Conservation (phyloP, 768 basidiomycete species). For the Daedalea quercina region DNA sequence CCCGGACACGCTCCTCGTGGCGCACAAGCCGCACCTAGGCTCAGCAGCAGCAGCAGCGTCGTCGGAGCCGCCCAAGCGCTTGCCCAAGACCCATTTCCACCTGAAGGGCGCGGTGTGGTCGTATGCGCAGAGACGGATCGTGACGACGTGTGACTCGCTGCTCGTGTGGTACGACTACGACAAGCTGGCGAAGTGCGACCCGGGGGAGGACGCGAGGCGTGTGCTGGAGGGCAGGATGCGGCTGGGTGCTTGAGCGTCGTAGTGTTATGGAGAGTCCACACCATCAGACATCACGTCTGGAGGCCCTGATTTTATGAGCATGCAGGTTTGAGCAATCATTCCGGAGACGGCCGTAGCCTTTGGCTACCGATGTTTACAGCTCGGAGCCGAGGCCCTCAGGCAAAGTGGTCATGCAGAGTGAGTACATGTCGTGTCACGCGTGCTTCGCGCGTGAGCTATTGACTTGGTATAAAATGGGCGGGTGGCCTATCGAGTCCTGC, state of each 20-base stretch:
- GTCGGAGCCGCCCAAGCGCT: neutral
- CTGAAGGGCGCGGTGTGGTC: conserved; percentile 57
- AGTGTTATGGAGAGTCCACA: neutral
- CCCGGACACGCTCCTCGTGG: conserved; percentile 70
- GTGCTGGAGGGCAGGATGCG: neutral
- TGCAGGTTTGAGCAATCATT: too few relatives aligned
- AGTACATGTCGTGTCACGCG: too few relatives aligned
- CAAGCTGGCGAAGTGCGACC: conserved; percentile 53
- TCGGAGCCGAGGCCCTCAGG: too few relatives aligned
- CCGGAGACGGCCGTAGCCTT: too few relatives aligned
- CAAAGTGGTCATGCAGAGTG: too few relatives aligned
- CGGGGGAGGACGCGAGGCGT: conserved; percentile 37
- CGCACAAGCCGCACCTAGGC: conserved; percentile 41
- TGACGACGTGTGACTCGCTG: conserved; percentile 56
- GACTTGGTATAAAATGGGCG: too few relatives aligned
- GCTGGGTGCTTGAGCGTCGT: neutral
- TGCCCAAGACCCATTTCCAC: conserved; percentile 36
- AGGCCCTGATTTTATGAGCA: too few relatives aligned
- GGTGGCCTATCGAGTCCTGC: too few relatives aligned
- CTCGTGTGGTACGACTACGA: conserved; percentile 81
- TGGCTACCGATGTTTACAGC: too few relatives aligned
- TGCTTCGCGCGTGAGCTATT: too few relatives aligned
- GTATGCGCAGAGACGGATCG: conserved; percentile 51
- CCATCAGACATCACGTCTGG: too few relatives aligned
- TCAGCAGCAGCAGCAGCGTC: conserved; percentile 2